A percentile compares a stretch with the other conserved stretches of the same genome.
Conservation (phyloP, 257 asterid genomes). For the Solanum sitiens region DNA sequence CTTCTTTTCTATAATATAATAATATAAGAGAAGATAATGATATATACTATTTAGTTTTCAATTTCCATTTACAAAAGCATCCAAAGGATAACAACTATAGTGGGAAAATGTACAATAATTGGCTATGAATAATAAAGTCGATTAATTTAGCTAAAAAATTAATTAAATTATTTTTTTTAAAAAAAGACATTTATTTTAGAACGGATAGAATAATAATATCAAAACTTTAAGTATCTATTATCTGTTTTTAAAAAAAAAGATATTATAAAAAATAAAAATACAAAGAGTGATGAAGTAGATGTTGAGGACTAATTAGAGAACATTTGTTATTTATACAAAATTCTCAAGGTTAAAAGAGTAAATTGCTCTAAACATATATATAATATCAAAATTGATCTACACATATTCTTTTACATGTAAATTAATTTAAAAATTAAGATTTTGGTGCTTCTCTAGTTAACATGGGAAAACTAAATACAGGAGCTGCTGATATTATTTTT, state of each 20-base stretch:
- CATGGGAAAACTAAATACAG: slow-evolving; percentile 30
- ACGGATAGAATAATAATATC: neutral
- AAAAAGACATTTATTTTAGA: neutral
- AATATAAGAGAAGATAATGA: neutral
- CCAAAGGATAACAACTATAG: neutral
- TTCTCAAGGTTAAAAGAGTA: neutral
- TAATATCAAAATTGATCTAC: neutral
- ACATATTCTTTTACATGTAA: neutral
- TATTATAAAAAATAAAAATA: neutral
- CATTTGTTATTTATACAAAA: neutral
- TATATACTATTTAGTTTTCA: neutral
- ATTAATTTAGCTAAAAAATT: neutral
- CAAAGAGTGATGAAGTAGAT: neutral
- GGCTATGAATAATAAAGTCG: neutral
- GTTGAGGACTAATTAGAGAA: neutral
- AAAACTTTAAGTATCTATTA: neutral
- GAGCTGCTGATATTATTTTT: neutral
- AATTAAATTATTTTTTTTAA: neutral
- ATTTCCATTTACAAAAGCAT: neutral
- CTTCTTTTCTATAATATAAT: neutral
- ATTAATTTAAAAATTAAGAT: neutral
- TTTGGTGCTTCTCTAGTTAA: slow-evolving; percentile 48
- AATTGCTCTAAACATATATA: neutral
- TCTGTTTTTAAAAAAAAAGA: neutral
- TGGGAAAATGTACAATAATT: neutral